phyloP scores from a whole-genome alignment of 306 rosid genomes.

The Sicyos baderoa region DNA sequence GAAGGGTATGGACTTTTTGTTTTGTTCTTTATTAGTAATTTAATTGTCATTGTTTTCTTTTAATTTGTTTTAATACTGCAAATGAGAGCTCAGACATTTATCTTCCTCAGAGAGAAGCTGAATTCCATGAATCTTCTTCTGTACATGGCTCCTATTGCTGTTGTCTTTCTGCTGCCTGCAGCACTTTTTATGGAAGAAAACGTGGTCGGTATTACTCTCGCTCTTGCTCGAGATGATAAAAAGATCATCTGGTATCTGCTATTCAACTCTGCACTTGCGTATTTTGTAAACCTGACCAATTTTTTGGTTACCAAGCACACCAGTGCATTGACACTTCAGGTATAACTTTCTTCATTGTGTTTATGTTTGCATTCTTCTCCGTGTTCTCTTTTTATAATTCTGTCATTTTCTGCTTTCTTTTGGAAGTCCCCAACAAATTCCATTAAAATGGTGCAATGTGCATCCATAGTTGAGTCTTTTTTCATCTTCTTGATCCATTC shows the following conservation, averaged over 20 bases:
- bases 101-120: constrained; percentile 74
- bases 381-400: neutral
- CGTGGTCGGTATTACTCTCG: constrained; percentile 90
- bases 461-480: neutral
- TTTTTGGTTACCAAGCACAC: constrained; percentile 98
- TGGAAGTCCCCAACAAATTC: neutral
- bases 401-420: neutral
- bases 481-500: neutral
- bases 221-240: constrained; percentile 89
- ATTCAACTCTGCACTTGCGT: constrained; percentile 86
- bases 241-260: constrained; percentile 96
- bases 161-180: constrained; percentile 96
- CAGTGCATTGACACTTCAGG: constrained; percentile 99
- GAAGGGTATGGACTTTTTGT: constrained; percentile 58
- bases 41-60: neutral
- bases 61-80: constrained; percentile 18
- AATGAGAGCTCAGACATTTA: constrained; percentile 4
- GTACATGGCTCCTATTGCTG: constrained; percentile 99
- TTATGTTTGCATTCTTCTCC: constrained; percentile 11
- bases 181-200: constrained; percentile 94
- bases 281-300: constrained; percentile 93
- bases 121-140: constrained; percentile 98
- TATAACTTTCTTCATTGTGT: constrained; percentile 29
- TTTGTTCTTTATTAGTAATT: neutral
- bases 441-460: neutral